Conservation (phyloP, 2,329 filamentous ascomycete species). For the Fusarium sp. region DNA sequence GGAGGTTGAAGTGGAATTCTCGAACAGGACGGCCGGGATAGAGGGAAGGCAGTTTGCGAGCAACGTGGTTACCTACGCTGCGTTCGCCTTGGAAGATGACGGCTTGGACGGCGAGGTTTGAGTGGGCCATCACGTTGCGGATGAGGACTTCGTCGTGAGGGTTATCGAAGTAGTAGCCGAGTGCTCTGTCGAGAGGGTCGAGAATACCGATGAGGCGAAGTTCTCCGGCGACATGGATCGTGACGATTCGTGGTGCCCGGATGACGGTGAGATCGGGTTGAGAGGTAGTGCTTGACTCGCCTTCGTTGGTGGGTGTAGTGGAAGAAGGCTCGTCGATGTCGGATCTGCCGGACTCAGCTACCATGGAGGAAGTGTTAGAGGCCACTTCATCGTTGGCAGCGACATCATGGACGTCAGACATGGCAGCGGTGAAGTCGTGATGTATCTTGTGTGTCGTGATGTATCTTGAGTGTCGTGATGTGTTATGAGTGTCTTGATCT, state of each 20-base stretch:
- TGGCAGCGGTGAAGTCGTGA: neutral
- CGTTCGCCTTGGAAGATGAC: neutral
- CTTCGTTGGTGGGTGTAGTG: neutral
- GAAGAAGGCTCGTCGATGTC: neutral
- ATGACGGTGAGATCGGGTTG: neutral
- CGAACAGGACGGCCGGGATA: neutral
- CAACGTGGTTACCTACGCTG: neutral
- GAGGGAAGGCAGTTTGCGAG: neutral
- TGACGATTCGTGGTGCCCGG: neutral
- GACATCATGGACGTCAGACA: neutral
- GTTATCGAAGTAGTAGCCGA: neutral
- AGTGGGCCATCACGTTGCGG: neutral
- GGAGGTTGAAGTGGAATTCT: neutral
- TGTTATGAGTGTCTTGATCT: neutral
- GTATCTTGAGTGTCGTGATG: neutral
- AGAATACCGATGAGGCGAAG: neutral
- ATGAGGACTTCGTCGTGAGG: neutral
- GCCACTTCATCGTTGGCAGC: neutral
- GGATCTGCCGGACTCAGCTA: neutral
- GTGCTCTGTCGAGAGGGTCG: neutral
- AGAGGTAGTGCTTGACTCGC: neutral
- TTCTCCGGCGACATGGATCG: neutral
- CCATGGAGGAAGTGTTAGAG: neutral
- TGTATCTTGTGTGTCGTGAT: fast-evolving
- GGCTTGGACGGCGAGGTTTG: neutral